Conservation (phyloP, 257 asterid species). For the Ilex aquifolium region DNA sequence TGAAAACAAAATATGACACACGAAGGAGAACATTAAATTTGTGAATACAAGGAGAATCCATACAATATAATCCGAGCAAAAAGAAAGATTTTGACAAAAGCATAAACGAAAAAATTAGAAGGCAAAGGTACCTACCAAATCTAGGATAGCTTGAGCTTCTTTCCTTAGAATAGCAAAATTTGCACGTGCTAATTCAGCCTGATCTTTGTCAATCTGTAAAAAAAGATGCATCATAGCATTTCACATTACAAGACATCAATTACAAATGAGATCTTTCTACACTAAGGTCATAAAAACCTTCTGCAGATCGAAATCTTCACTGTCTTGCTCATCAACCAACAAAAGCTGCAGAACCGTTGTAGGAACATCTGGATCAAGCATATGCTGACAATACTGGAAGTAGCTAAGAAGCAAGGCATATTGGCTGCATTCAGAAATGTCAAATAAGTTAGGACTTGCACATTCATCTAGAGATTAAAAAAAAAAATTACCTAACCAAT, state of each 20-base stretch:
- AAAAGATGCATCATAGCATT: conserved; percentile 1
- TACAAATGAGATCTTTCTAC: background rate
- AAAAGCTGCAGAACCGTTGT: conserved; percentile 61
- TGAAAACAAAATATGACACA: no score
- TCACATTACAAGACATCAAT: background rate
- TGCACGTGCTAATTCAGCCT: conserved; percentile 72
- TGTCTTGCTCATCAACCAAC: conserved; percentile 68
- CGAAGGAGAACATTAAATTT: no score
- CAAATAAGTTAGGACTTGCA: background rate
- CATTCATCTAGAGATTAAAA: background rate
- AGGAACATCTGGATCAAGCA: conserved; percentile 86
- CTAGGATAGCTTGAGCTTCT: conserved; percentile 75
- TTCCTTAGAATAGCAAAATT: conserved; percentile 73
- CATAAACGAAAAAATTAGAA: background rate
- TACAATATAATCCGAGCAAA: conserved; percentile 4
- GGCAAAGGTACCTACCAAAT: conserved; percentile 53
- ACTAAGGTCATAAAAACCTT: conserved; percentile 46
- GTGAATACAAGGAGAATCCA: background rate
- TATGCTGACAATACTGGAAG: conserved; percentile 88
- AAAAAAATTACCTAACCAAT: conserved; percentile 7
- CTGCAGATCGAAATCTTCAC: conserved; percentile 69
- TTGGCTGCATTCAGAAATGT: conserved; percentile 56
- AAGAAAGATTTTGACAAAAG: background rate
- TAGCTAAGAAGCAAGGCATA: conserved; percentile 92
- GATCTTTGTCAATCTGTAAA: conserved; percentile 76